Conservation (phyloP, 306 rosid species). For the Glycine soja region DNA sequence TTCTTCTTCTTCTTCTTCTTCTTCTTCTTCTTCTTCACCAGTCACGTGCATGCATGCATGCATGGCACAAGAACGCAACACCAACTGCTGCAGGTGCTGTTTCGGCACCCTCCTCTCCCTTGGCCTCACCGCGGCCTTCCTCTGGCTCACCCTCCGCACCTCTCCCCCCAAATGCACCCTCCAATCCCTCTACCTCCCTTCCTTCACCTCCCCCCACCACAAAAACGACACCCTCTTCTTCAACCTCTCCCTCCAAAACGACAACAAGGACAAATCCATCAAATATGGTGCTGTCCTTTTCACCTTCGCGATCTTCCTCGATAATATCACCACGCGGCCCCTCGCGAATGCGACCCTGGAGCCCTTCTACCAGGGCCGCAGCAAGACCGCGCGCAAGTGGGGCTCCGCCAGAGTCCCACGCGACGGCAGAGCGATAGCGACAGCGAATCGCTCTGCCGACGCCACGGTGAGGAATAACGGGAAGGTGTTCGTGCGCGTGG, state of each 20-base stretch:
- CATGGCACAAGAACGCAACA: too few species aligned
- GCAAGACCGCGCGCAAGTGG: constrained; percentile 54
- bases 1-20: background rate
- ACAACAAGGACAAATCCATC: constrained; percentile 73
- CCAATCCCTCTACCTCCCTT: constrained; percentile 57
- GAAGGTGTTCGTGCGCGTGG: constrained; percentile 56
- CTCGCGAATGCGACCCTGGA: constrained; percentile 36
- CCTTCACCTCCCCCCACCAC: constrained; percentile 45
- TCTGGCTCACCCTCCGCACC: constrained; percentile 62
- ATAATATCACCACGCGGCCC: constrained; percentile 25
- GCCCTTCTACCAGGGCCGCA: constrained; percentile 74
- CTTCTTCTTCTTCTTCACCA: background rate
- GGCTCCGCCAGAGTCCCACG: background rate
- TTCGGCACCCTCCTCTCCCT: constrained; percentile 23
- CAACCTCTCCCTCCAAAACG: constrained; percentile 41
- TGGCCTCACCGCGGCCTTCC: constrained; percentile 43
- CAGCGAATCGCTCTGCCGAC: constrained; percentile 48
- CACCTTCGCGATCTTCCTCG: constrained; percentile 41
- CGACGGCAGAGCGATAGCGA: background rate
- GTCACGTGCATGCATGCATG: constrained; percentile 3
- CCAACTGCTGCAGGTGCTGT: constrained; percentile 36
- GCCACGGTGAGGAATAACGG: constrained; percentile 17
- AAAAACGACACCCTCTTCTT: constrained; percentile 48
- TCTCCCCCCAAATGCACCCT: constrained; percentile 61
- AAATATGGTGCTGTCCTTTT: constrained; percentile 58